phyloP scores from a whole-genome alignment of 371 early-diverging fungal species.

The Rhizopus delemar region DNA sequence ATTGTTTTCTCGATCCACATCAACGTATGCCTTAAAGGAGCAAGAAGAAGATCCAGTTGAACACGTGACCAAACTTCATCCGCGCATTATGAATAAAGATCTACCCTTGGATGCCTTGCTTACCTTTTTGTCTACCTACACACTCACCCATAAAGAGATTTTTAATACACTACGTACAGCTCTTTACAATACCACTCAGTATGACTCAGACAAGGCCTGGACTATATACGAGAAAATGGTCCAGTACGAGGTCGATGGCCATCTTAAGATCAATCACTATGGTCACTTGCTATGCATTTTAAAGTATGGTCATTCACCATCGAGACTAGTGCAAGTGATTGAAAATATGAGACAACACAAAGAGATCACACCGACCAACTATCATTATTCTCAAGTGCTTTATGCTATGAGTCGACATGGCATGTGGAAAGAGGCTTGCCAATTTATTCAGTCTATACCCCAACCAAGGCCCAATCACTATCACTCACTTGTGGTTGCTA shows the following conservation, averaged over 20 bases:
- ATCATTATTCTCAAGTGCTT: constrained; percentile 35
- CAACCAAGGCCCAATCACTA: constrained; percentile 26
- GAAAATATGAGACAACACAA: constrained; percentile 31
- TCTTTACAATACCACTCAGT: constrained; percentile 30
- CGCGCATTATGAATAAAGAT: constrained; percentile 16
- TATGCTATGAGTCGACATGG: constrained; percentile 38
- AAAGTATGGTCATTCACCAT: constrained; percentile 29
- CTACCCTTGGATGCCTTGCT: constrained; percentile 7
- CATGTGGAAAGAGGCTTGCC: constrained; percentile 22
- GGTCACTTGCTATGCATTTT: constrained; percentile 38
- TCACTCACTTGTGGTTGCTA: constrained; percentile 36
- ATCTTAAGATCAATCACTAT: constrained; percentile 40
- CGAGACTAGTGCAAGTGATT: constrained; percentile 29
- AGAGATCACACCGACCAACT: background rate
- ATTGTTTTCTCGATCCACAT: constrained; percentile 11
- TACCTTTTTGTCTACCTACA: background rate
- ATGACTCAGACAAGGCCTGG: constrained; percentile 35
- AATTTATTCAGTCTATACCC: constrained; percentile 19
- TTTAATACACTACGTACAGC: constrained; percentile 36
- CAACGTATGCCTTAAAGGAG: constrained; percentile 6
- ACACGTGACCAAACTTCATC: constrained; percentile 8
- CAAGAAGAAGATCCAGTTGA: constrained; percentile 1
- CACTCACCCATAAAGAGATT: constrained; percentile 7
- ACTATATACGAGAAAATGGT: constrained; percentile 39
- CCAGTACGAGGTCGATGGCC: constrained; percentile 22